These are phyloP conservation scores for Aspergillus awamori DNA, from an alignment of 2,329 filamentous ascomycete species.

Conservation along the genomic window DNA sequence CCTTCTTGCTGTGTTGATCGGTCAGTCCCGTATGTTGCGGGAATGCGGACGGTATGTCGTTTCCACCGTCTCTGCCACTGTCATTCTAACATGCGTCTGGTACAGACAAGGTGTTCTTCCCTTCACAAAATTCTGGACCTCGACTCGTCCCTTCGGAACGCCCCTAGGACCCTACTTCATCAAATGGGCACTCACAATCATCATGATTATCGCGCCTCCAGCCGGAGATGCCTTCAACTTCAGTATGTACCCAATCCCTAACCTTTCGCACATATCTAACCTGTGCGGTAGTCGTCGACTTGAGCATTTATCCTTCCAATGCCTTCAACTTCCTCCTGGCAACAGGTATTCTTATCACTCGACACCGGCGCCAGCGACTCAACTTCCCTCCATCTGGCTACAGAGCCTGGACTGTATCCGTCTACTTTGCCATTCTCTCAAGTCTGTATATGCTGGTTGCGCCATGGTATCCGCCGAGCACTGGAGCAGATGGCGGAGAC, in stretches of 20 bases:
- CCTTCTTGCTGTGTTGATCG: slow-evolving; percentile 58
- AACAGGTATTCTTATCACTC: slow-evolving; percentile 61
- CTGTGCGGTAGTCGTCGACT: slow-evolving; percentile 55
- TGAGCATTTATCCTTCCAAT: slow-evolving; percentile 61
- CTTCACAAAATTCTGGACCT: slow-evolving; percentile 64
- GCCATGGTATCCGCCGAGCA: slow-evolving; percentile 70
- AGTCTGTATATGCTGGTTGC: slow-evolving; percentile 67
- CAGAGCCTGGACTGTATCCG: slow-evolving; percentile 59
- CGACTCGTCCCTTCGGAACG: slow-evolving; percentile 65
- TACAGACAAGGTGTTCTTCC: slow-evolving; percentile 63
- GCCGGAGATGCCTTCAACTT: slow-evolving; percentile 68
- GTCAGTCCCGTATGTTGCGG: slow-evolving; percentile 59
- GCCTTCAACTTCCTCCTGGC: slow-evolving; percentile 62
- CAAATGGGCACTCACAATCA: slow-evolving; percentile 59
- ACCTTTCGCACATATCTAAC: not conserved
- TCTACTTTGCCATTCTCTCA: slow-evolving; percentile 63
- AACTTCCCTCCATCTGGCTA: slow-evolving; percentile 57
- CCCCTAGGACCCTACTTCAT: slow-evolving; percentile 62
- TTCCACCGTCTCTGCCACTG: not conserved
- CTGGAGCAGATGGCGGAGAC: slow-evolving; percentile 62
- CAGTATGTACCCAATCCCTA: slow-evolving; percentile 36
- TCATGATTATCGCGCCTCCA: slow-evolving; percentile 64
- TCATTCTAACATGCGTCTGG: too few relatives aligned
- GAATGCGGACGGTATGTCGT: slow-evolving; percentile 57
- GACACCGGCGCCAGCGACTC: slow-evolving; percentile 56